Percentiles rank a stretch among this genome's conserved stretches.
These are phyloP conservation scores for Penicillium sp. DNA, from an alignment of 2,329 filamentous ascomycete species.

Conservation along the genomic window DNA sequence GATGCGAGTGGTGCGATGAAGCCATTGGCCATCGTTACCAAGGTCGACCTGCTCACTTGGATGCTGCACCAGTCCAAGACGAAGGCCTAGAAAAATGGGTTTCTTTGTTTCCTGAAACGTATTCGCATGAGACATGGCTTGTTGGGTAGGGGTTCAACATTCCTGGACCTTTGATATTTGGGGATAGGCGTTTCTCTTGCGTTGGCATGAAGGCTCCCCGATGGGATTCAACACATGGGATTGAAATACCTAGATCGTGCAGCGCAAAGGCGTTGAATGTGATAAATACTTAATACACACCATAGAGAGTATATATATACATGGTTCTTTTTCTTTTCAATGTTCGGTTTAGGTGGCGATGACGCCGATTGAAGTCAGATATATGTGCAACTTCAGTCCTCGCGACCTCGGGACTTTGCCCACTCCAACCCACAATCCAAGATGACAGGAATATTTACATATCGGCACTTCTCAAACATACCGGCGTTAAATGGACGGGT, in stretches of 20 bases:
- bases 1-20: conserved; percentile 62
- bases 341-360: not conserved
- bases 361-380: not conserved
- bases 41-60: conserved; percentile 92
- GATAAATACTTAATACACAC: conserved; percentile 9
- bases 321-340: not conserved
- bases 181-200: conserved; percentile 14
- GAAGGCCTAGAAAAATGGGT: conserved; percentile 8
- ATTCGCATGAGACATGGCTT: conserved; percentile 13
- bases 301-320: conserved; percentile 1
- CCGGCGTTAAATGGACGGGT: conserved; percentile 30
- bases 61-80: conserved; percentile 67
- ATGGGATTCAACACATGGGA: conserved; percentile 21
- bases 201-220: conserved; percentile 10
- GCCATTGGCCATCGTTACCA: conserved; percentile 88
- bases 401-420: not conserved
- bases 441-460: conserved; percentile 32
- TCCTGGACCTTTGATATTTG: conserved; percentile 12
- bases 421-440: not conserved
- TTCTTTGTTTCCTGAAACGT: conserved; percentile 5
- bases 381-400: not conserved
- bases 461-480: conserved; percentile 30
- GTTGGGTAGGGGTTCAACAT: conserved; percentile 23
- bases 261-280: conserved; percentile 7
- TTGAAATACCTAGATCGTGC: conserved; percentile 12